Evolutionary conservation across 768 basidiomycete genomes (phyloP), one percentile per base, ranked within the genome.

Genomic region (Trametes meyenii): DNA sequence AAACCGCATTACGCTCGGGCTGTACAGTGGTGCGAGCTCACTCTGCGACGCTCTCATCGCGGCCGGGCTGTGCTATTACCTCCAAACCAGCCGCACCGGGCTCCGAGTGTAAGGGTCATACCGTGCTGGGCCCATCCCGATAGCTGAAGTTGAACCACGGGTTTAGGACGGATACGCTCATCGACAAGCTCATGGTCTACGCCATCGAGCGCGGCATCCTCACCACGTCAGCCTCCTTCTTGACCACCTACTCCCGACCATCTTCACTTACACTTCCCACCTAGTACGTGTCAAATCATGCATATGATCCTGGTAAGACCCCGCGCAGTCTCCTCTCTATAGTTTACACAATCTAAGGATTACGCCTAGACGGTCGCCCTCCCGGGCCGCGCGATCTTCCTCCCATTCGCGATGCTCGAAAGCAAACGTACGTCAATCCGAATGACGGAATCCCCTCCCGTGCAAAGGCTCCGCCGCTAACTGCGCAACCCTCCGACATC

Each of bases 361-460:
- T 2, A n/a, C 1, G 2, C 24, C 10, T 38, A 55, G 53, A 33
- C 43, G 5, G 40, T 44, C 29, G 42, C 40, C 16, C 26, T 55
- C 4, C 53, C 53, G 3, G 53, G 53, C 11, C 53, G 43, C 19
- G 17, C 19, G 17, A 13, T 44, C 21, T 55, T 55, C 53, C 43
- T 55, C 16, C 53, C 53, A 1, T 55, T 55, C 26, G 42, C 53
- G 17, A 55, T 55, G 53, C 26, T 44, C 24, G 53, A 55, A 24
- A 44, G 43, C 53, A 55, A 55, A n/a, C 42, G 53, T 55, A 13
- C 53, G 53, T 53, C 50, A 1, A n/a, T n/a, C n/a, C n/a, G n/a
- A n/a, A n/a, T n/a, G n/a, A n/a, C n/a, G n/a, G n/a, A n/a, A n/a
- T n/a, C n/a, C n/a, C n/a, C n/a, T n/a, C n/a, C n/a, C n/a, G n/a